These are phyloP conservation scores for Skeletonema tropicum DNA, from an alignment of 108 stramenopile genomes.

Conservation along the genomic window DNA sequence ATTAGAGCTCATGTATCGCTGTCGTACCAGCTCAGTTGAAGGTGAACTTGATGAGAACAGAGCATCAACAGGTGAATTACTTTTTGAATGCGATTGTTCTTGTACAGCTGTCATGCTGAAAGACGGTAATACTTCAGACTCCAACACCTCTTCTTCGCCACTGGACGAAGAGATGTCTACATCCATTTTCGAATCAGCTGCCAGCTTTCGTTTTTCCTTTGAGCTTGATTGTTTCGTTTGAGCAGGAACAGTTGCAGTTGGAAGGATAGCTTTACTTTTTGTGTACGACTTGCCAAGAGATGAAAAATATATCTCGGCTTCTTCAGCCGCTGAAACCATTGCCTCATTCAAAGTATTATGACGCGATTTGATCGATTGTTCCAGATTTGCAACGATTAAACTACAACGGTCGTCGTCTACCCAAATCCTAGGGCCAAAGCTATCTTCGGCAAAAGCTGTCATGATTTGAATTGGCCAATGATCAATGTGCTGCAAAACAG, in stretches of 20 bases:
- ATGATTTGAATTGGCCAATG: slow-evolving; percentile 77
- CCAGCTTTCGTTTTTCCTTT: slow-evolving; percentile 16
- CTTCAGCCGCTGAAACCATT: slow-evolving; percentile 10
- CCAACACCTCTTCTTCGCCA: slow-evolving; percentile 31
- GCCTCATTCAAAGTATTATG: neutral
- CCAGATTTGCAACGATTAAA: slow-evolving; percentile 67
- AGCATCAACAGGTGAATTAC: neutral
- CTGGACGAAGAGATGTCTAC: slow-evolving; percentile 27
- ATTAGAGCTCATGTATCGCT: slow-evolving; percentile 64
- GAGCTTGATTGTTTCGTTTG: slow-evolving; percentile 7
- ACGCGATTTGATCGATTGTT: slow-evolving; percentile 23
- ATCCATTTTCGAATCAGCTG: neutral
- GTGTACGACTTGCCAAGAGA: slow-evolving; percentile 24
- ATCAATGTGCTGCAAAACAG: slow-evolving; percentile 60
- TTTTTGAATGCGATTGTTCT: slow-evolving; percentile 2
- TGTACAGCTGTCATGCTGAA: neutral
- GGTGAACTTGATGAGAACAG: slow-evolving; percentile 31
- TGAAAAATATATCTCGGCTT: slow-evolving; percentile 44
- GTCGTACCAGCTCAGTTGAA: slow-evolving; percentile 54
- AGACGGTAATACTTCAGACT: slow-evolving; percentile 4
- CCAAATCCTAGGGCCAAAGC: slow-evolving; percentile 76
- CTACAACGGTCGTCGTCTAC: slow-evolving; percentile 64
- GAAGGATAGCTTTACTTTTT: neutral
- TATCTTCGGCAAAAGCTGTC: slow-evolving; percentile 72
- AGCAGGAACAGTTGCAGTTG: neutral